Conservation (phyloP, 202 grass and related monocot species). For the Cymbopogon flexuosus region DNA sequence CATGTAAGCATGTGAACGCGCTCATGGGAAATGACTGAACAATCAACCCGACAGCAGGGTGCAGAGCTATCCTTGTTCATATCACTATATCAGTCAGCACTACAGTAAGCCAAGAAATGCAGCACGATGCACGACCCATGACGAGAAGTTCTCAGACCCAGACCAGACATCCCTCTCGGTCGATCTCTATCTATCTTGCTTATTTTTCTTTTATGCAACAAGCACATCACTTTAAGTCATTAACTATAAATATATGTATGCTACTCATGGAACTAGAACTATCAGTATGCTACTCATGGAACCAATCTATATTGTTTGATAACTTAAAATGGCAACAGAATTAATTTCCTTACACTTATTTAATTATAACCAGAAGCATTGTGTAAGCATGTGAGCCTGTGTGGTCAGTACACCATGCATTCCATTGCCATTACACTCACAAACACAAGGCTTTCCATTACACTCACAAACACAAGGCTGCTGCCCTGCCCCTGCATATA, state of each 20-base stretch:
- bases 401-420: too few species aligned
- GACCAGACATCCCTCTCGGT: conserved; percentile 31
- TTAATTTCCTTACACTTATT: too few species aligned
- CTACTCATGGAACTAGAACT: too few species aligned
- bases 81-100: conserved; percentile 17
- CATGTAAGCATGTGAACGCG: background rate
- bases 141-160: conserved; percentile 8
- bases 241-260: background rate
- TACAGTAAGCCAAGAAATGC: conserved; percentile 13
- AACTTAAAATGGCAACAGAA: too few species aligned
- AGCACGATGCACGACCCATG: conserved; percentile 16
- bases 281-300: too few species aligned
- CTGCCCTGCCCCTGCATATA: background rate
- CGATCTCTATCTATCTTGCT: conserved; percentile 1
- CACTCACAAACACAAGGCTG: background rate
- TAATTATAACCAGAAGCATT: background rate
- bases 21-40: conserved; percentile 29
- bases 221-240: conserved; percentile 19
- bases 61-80: conserved; percentile 49
- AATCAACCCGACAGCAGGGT: conserved; percentile 26
- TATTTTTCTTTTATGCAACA: conserved; percentile 8
- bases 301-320: too few species aligned
- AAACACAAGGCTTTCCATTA: background rate
- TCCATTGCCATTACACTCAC: background rate
- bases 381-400: background rate